Evolutionary conservation across 2,329 filamentous ascomycete species (phyloP).

Genomic region (Chalaropsis ovoidea): DNA sequence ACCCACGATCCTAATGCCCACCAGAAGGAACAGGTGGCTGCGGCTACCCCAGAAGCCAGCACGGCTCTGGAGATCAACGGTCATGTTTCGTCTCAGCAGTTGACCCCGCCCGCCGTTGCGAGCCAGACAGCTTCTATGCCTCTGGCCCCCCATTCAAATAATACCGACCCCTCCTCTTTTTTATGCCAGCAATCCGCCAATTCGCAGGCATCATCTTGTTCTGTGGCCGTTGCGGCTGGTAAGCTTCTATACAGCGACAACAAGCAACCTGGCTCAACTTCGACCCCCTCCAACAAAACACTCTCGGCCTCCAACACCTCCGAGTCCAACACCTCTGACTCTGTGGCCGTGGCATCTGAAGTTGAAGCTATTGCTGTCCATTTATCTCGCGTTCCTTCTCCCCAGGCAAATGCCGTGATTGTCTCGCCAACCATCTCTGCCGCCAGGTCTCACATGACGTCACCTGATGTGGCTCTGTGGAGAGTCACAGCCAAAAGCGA

Average conservation of each 20-base stretch:
- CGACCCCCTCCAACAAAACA: not conserved
- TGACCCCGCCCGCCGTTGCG: not conserved
- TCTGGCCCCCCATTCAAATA: not conserved
- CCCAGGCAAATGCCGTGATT: conserved; percentile 4
- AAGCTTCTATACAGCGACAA: not conserved
- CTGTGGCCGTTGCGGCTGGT: conserved; percentile 1
- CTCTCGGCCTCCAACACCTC: not conserved
- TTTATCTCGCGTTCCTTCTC: conserved; percentile 9
- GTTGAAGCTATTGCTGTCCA: conserved; percentile 17
- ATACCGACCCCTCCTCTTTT: not conserved
- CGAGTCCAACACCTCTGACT: not conserved
- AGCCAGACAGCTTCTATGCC: not conserved
- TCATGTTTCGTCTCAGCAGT: not conserved
- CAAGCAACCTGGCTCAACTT: not conserved
- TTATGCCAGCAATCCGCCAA: conserved; percentile 6
- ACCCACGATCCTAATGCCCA: not conserved
- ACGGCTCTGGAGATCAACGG: not conserved
- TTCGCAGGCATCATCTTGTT: not conserved
- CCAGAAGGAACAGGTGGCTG: not conserved
- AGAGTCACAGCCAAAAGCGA: conserved; percentile 7
- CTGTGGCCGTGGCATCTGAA: not conserved
- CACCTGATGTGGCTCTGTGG: conserved; percentile 19
- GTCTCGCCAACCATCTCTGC: not conserved
- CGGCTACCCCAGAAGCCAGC: not conserved
- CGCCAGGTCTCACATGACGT: not conserved